Evolutionary conservation across 23 red algal genomes (phyloP).

Genomic region (Agarophyton chilense): DNA sequence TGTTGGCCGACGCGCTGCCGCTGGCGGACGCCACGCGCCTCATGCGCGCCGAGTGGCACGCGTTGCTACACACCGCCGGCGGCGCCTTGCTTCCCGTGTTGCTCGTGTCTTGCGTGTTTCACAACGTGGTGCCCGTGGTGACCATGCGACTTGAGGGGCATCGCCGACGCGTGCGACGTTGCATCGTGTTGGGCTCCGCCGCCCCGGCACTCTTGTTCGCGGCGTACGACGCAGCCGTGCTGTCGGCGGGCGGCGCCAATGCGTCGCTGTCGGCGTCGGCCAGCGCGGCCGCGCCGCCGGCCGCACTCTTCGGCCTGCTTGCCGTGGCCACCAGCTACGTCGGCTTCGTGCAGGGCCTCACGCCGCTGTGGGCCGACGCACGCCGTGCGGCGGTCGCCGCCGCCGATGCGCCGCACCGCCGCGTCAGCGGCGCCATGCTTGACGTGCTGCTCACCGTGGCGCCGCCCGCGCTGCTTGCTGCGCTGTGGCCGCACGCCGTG

Average conservation of each 20-base stretch:
- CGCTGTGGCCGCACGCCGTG: slow-evolving; percentile 49
- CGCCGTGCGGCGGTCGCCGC: not conserved
- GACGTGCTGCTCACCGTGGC: slow-evolving; percentile 41
- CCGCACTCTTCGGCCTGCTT: slow-evolving; percentile 58
- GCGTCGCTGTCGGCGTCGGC: not conserved
- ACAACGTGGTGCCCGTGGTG: slow-evolving; percentile 74
- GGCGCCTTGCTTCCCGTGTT: slow-evolving; percentile 40
- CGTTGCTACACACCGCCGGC: too few relatives aligned
- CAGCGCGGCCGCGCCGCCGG: not conserved
- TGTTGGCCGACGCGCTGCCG: too few relatives aligned
- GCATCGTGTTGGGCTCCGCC: slow-evolving; percentile 53
- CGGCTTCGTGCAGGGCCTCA: slow-evolving; percentile 73
- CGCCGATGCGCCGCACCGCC: not conserved
- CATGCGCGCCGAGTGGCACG: too few relatives aligned
- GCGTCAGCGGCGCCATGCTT: not conserved
- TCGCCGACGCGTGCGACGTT: slow-evolving; percentile 13
- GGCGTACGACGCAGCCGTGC: slow-evolving; percentile 69
- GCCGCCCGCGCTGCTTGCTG: slow-evolving; percentile 43
- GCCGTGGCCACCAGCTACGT: slow-evolving; percentile 56
- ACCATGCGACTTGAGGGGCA: slow-evolving; percentile 66
- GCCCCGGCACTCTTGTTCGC: slow-evolving; percentile 72
- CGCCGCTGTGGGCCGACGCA: slow-evolving; percentile 50
- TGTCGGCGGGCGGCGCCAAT: slow-evolving; percentile 17
- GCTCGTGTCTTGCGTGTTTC: slow-evolving; percentile 82
- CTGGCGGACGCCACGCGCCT: not conserved